Evolutionary conservation across 805 yeast species (phyloP).

Genomic region (Teunomyces panamensis): DNA sequence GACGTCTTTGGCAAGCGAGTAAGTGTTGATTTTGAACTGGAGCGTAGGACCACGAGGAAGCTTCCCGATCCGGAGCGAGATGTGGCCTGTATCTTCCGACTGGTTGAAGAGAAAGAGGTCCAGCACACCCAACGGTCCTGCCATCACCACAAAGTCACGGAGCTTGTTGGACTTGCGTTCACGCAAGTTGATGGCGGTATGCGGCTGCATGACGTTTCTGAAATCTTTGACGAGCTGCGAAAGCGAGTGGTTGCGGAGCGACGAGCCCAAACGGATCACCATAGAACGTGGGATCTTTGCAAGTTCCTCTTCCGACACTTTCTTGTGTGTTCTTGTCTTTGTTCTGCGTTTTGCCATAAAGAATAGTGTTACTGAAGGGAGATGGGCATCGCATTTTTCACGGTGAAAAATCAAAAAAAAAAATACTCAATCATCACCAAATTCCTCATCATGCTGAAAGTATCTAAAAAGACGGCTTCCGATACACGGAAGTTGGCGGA

Average conservation of each 20-base stretch:
- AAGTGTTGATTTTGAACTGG: conserved; percentile 72
- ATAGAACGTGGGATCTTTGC: conserved; percentile 85
- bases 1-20: conserved; percentile 81
- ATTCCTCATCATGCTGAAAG: conserved; percentile 2
- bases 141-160: conserved; percentile 96
- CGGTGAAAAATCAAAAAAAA: background rate
- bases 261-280: conserved; percentile 84
- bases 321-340: conserved; percentile 88
- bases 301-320: conserved; percentile 58
- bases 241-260: conserved; percentile 75
- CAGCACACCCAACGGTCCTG: conserved; percentile 92
- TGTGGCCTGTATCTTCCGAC: conserved; percentile 69
- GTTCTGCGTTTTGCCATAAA: conserved; percentile 42
- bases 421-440: too few species aligned
- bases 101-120: conserved; percentile 87
- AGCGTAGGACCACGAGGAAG: conserved; percentile 95
- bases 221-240: conserved; percentile 84
- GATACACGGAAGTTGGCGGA: conserved; percentile 52
- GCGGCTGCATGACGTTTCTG: conserved; percentile 91
- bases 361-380: background rate
- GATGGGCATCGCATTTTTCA: background rate
- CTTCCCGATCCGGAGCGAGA: conserved; percentile 78
- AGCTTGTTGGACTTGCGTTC: conserved; percentile 86
- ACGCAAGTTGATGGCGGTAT: conserved; percentile 83
- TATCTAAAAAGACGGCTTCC: conserved; percentile 14